Conservation (phyloP, 371 early-diverging fungal genomes). For the Rhizopus delemar region DNA sequence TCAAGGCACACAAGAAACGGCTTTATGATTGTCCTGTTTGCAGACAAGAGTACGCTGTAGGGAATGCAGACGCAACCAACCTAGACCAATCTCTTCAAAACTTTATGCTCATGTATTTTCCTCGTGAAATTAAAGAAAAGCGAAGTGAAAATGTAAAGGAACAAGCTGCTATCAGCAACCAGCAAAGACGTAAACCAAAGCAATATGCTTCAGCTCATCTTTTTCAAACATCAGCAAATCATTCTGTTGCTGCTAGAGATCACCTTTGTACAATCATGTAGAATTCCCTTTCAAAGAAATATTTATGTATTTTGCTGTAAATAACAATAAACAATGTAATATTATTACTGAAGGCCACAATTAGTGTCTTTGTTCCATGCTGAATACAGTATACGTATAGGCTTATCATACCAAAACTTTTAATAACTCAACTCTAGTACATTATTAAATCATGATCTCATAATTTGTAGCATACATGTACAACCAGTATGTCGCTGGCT, state of each 20-base stretch:
- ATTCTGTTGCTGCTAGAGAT: not conserved
- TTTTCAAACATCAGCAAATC: not conserved
- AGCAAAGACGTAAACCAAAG: slow-evolving; percentile 25
- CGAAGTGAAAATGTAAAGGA: slow-evolving; percentile 64
- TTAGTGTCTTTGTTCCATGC: too few relatives aligned
- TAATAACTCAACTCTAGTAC: too few relatives aligned
- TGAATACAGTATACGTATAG: too few relatives aligned
- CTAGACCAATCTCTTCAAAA: slow-evolving; percentile 64
- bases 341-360: too few relatives aligned
- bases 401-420: too few relatives aligned
- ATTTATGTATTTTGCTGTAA: not conserved
- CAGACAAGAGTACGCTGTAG: slow-evolving; percentile 59
- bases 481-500: too few relatives aligned
- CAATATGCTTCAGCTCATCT: not conserved
- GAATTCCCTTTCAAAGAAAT: not conserved
- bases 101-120: slow-evolving; percentile 72
- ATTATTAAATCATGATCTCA: too few relatives aligned
- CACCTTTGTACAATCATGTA: not conserved
- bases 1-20: slow-evolving; percentile 63
- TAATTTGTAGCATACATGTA: too few relatives aligned
- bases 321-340: too few relatives aligned
- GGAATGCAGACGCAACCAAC: slow-evolving; percentile 59
- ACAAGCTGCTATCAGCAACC: slow-evolving; percentile 55
- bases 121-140: slow-evolving; percentile 70
- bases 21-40: slow-evolving; percentile 74